Conservation (phyloP, 2,329 filamentous ascomycete species). For the Sporothrix protearum region DNA sequence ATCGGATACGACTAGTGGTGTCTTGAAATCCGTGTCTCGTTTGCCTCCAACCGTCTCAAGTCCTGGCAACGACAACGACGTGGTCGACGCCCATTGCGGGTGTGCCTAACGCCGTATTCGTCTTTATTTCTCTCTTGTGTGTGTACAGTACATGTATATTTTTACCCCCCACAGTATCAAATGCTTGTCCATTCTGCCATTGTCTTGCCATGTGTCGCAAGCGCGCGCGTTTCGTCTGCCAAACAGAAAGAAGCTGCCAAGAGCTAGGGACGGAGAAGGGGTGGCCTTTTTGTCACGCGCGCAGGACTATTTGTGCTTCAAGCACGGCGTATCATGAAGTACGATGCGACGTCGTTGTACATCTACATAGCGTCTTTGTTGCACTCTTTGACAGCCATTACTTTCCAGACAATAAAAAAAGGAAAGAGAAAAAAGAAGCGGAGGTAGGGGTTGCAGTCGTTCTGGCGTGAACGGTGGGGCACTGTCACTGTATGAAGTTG, state of each 20-base stretch:
- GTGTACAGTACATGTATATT: too few species aligned
- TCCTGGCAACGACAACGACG: neutral
- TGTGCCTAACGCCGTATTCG: neutral
- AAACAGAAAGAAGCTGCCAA: neutral
- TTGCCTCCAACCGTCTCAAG: neutral
- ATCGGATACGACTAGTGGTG: neutral
- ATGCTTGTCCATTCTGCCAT: neutral
- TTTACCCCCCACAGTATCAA: too few species aligned
- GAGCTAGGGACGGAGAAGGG: neutral
- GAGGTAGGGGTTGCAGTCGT: neutral
- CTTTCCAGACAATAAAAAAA: neutral
- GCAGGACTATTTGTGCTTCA: neutral
- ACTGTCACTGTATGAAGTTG: neutral
- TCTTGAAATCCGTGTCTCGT: neutral
- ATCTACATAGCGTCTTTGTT: too few species aligned
- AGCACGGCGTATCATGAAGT: too few species aligned
- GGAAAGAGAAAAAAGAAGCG: neutral
- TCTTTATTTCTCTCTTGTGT: neutral
- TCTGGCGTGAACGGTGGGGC: neutral
- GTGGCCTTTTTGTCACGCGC: neutral
- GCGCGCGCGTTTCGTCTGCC: constrained; percentile 14
- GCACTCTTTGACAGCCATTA: neutral
- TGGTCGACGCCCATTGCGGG: neutral
- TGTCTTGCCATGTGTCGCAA: constrained; percentile 1
- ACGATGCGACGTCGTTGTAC: neutral